Evolutionary conservation across 495 filamentous ascomycete species (phyloP).

Genomic region (Hypoxylon crocopeplum): DNA sequence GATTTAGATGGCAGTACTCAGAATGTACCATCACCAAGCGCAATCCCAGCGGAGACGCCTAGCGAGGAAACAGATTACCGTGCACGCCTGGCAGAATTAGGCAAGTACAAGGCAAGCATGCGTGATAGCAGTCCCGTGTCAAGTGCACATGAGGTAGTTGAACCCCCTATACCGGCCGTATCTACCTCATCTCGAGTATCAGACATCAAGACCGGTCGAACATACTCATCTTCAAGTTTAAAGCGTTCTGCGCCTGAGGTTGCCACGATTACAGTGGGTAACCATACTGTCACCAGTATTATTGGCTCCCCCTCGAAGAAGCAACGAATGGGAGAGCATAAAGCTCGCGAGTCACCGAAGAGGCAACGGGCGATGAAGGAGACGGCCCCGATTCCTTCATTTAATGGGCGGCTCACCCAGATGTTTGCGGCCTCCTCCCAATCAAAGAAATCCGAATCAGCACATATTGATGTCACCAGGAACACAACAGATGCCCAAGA

Average conservation of each 20-base stretch:
- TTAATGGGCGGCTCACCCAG: constrained; percentile 70
- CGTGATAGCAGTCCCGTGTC: neutral
- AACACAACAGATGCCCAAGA: constrained; percentile 35
- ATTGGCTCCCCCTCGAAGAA: constrained; percentile 56
- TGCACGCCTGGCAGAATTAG: constrained; percentile 32
- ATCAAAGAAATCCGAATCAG: constrained; percentile 29
- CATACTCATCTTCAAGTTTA: constrained; percentile 41
- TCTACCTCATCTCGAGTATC: constrained; percentile 48
- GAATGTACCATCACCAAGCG: constrained; percentile 1
- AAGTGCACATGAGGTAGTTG: constrained; percentile 14
- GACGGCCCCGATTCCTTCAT: constrained; percentile 51
- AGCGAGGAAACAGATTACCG: constrained; percentile 25
- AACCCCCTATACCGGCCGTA: constrained; percentile 45
- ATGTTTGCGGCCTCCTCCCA: constrained; percentile 77
- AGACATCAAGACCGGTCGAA: constrained; percentile 25
- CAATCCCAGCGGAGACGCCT: constrained; percentile 2
- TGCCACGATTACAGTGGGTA: constrained; percentile 89
- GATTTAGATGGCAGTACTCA: neutral
- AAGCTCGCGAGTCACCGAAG: constrained; percentile 4
- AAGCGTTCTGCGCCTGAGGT: constrained; percentile 70
- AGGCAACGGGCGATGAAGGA: constrained; percentile 29
- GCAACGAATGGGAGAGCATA: constrained; percentile 34
- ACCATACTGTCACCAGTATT: constrained; percentile 69
- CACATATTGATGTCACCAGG: constrained; percentile 26
- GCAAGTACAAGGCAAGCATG: constrained; percentile 2